Conservation (phyloP, 768 basidiomycete species). For the Mycena filopes region DNA sequence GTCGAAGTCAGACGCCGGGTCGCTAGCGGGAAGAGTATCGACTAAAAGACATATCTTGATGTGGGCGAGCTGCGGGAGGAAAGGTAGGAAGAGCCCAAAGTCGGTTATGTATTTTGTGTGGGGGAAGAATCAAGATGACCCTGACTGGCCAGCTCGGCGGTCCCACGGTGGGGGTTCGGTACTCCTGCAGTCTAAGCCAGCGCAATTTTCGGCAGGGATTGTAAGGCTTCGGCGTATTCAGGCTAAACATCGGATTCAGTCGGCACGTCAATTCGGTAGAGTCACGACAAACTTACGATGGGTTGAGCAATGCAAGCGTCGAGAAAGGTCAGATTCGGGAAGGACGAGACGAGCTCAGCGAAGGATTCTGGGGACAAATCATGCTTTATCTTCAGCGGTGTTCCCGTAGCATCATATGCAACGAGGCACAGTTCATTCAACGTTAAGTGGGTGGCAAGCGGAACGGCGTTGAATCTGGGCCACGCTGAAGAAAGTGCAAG, state of each 20-base stretch:
- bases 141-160: no score
- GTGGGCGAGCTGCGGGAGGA: not conserved
- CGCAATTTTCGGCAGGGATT: not conserved
- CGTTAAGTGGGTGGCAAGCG: not conserved
- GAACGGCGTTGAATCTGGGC: not conserved
- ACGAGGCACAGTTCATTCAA: not conserved
- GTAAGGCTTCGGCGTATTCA: no score
- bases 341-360: constrained; percentile 10
- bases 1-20: not conserved
- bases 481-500: not conserved
- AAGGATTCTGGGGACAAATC: constrained; percentile 8
- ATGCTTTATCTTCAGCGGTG: not conserved
- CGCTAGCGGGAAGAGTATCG: not conserved
- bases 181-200: not conserved
- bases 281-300: not conserved
- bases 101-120: not conserved
- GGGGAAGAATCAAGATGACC: no score
- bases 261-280: no score
- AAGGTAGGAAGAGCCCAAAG: not conserved
- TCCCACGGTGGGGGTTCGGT: not conserved
- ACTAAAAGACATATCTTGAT: not conserved
- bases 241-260: no score
- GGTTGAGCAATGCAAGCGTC: not conserved
- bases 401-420: not conserved
- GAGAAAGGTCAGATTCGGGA: constrained; percentile 23